phyloP scores from a whole-genome alignment of 2,329 filamentous ascomycete species.

The Elsinoe australis region DNA sequence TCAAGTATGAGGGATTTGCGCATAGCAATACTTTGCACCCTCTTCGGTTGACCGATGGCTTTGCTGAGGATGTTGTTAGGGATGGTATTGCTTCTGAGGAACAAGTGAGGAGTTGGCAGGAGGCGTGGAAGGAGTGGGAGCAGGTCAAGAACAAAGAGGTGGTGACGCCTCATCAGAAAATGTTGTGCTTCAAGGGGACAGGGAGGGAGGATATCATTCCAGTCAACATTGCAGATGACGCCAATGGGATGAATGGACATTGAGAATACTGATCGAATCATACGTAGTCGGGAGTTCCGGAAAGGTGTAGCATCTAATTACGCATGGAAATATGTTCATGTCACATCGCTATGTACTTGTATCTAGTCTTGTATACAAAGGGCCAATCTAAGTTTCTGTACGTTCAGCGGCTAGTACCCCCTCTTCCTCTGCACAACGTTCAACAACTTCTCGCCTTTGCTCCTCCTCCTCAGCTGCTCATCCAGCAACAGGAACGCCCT shows the following conservation, averaged over 20 bases:
- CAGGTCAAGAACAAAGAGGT: neutral
- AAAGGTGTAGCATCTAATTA: too few species aligned
- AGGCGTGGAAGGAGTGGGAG: slow-evolving; percentile 9
- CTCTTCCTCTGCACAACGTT: slow-evolving; percentile 55
- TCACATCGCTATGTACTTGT: too few species aligned
- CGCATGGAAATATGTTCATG: too few species aligned
- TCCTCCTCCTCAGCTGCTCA: slow-evolving; percentile 48
- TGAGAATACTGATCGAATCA: too few species aligned
- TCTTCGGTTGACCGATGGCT: slow-evolving; percentile 22
- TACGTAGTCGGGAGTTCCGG: too few species aligned
- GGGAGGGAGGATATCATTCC: slow-evolving; percentile 36
- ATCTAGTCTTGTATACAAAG: too few species aligned
- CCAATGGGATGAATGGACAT: slow-evolving; percentile 29
- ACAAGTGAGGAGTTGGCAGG: slow-evolving; percentile 30
- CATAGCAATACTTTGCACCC: slow-evolving; percentile 32
- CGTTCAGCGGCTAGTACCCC: too few species aligned
- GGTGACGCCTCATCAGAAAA: slow-evolving; percentile 11
- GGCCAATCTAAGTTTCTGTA: too few species aligned
- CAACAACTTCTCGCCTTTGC: slow-evolving; percentile 48
- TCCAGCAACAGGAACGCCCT: slow-evolving; percentile 52
- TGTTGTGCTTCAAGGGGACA: slow-evolving; percentile 27
- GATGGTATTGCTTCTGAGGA: slow-evolving; percentile 32
- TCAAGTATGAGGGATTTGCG: slow-evolving; percentile 33
- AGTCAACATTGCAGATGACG: too few species aligned
- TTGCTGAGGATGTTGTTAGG: slow-evolving; percentile 32